These are phyloP conservation scores for Garcia nutans DNA, from an alignment of 345 rosid genomes.

Conservation along the genomic window DNA sequence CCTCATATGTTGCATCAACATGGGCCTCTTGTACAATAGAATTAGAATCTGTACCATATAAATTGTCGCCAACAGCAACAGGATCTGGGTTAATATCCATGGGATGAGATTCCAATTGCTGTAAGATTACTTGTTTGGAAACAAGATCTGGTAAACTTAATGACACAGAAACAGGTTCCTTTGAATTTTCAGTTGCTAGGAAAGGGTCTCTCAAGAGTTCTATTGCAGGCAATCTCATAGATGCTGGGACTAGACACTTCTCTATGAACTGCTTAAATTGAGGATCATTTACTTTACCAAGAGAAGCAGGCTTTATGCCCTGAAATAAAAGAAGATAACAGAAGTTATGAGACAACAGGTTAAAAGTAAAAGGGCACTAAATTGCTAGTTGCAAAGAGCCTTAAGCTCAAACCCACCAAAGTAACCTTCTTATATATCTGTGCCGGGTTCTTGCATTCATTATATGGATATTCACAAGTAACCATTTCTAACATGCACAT, in stretches of 20 bases:
- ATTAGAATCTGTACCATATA: conserved; percentile 18
- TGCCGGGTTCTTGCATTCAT: too few relatives aligned
- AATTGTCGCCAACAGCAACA: conserved; percentile 20
- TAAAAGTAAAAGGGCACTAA: neutral
- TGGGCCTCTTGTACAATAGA: conserved; percentile 31
- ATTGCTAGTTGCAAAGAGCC: neutral
- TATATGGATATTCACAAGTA: too few relatives aligned
- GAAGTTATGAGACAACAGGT: neutral
- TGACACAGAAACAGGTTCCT: conserved; percentile 58
- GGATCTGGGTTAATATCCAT: conserved; percentile 58
- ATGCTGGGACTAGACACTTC: conserved; percentile 80
- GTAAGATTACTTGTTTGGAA: conserved; percentile 12
- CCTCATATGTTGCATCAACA: conserved; percentile 20
- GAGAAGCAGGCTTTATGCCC: conserved; percentile 80
- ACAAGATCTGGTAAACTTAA: conserved; percentile 21
- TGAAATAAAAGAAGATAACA: conserved; percentile 27
- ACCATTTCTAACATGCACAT: too few relatives aligned
- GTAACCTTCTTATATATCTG: too few relatives aligned
- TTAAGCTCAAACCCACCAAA: neutral
- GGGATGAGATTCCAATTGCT: conserved; percentile 58
- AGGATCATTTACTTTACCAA: conserved; percentile 59
- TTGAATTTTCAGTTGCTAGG: conserved; percentile 40
- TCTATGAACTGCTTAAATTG: conserved; percentile 74
- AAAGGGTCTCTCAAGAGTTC: conserved; percentile 78
- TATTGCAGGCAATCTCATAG: conserved; percentile 69